Evolutionary conservation across 106 monocot genomes (phyloP).

Genomic region (Agapanthus africanus): DNA sequence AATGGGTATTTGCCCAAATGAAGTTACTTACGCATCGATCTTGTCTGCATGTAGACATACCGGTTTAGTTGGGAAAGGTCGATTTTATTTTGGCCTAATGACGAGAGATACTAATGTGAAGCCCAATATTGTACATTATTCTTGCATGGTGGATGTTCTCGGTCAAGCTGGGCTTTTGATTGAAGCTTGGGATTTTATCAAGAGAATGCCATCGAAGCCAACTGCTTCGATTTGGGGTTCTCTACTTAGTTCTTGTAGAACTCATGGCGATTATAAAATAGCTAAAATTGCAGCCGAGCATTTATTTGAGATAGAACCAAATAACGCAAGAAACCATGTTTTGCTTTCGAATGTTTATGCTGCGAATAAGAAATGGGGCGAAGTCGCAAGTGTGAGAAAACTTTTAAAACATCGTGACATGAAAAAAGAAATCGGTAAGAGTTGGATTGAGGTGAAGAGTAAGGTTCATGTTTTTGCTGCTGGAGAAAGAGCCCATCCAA

Average conservation of each 20-base stretch:
- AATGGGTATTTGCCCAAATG: slow-evolving; percentile 28
- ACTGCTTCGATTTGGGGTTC: slow-evolving; percentile 64
- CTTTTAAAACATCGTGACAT: slow-evolving; percentile 20
- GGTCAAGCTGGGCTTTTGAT: slow-evolving; percentile 41
- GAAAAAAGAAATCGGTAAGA: slow-evolving; percentile 5
- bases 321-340: slow-evolving; percentile 64
- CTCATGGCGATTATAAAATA: slow-evolving; percentile 29
- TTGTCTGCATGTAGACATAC: slow-evolving; percentile 55
- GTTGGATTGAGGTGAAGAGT: slow-evolving; percentile 58
- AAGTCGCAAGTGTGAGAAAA: slow-evolving; percentile 42
- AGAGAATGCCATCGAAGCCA: slow-evolving; percentile 37
- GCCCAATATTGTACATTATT: slow-evolving; percentile 56
- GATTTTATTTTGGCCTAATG: slow-evolving; percentile 37
- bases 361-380: slow-evolving; percentile 37
- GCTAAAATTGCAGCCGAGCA: slow-evolving; percentile 43
- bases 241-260: slow-evolving; percentile 53
- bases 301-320: slow-evolving; percentile 59
- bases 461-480: slow-evolving; percentile 46
- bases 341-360: slow-evolving; percentile 62
- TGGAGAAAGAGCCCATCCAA: slow-evolving; percentile 32
- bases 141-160: slow-evolving; percentile 75
- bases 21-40: slow-evolving; percentile 52
- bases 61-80: slow-evolving; percentile 43
- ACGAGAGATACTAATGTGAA: slow-evolving; percentile 26
- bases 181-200: slow-evolving; percentile 53